These are phyloP conservation scores for Claviceps capensis DNA, from an alignment of 2,329 filamentous ascomycete species.

Conservation along the genomic window DNA sequence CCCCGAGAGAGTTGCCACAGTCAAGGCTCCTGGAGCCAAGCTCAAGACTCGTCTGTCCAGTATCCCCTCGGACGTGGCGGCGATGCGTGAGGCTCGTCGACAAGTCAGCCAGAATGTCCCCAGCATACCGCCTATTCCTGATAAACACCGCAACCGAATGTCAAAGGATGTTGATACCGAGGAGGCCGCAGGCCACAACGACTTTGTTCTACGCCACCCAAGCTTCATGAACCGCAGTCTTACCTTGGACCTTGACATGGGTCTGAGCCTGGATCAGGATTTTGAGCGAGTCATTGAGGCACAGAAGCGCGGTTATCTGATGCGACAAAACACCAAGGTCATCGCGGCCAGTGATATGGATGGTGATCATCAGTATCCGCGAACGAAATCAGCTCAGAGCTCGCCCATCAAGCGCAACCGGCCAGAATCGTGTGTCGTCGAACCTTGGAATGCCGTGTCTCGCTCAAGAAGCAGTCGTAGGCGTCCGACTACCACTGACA, in stretches of 20 bases:
- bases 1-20: conserved; percentile 73
- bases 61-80: conserved; percentile 68
- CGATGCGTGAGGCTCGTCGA: conserved; percentile 77
- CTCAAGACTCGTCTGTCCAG: conserved; percentile 82
- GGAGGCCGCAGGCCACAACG: conserved; percentile 20
- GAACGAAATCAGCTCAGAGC: conserved; percentile 48
- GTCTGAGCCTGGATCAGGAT: conserved; percentile 77
- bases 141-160: conserved; percentile 42
- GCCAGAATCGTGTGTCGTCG: conserved; percentile 87
- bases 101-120: conserved; percentile 68
- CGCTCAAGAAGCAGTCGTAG: conserved; percentile 54
- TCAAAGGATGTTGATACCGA: conserved; percentile 33
- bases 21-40: conserved; percentile 75
- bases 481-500: conserved; percentile 26
- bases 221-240: conserved; percentile 75
- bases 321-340: conserved; percentile 96
- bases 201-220: conserved; percentile 46
- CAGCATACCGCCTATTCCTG: conserved; percentile 44
- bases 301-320: conserved; percentile 98
- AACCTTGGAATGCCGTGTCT: conserved; percentile 83
- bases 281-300: conserved; percentile 91
- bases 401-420: conserved; percentile 64
- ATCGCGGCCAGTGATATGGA: conserved; percentile 80
- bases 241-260: conserved; percentile 67
- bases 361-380: conserved; percentile 39